Evolutionary conservation across 2,329 filamentous ascomycete genomes (phyloP).

Genomic region (Ascochyta koolunga): DNA sequence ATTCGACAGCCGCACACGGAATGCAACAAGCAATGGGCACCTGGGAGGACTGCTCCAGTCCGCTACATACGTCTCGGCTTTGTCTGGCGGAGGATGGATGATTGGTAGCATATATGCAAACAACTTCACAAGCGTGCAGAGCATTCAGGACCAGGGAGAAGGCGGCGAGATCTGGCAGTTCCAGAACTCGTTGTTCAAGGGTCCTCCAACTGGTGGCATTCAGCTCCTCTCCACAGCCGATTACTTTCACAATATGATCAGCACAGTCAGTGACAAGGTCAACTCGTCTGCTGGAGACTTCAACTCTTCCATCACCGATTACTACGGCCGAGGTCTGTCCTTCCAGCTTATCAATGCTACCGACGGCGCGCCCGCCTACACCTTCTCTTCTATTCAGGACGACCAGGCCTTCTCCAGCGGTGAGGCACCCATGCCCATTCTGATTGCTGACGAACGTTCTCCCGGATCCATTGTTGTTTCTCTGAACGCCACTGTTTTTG

Average conservation of each 20-base stretch:
- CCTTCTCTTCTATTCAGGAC: slow-evolving; percentile 78
- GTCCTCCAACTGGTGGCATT: slow-evolving; percentile 58
- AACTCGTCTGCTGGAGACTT: slow-evolving; percentile 66
- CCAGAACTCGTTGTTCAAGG: slow-evolving; percentile 65
- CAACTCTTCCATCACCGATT: slow-evolving; percentile 77
- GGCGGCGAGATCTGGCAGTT: slow-evolving; percentile 67
- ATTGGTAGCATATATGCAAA: slow-evolving; percentile 78
- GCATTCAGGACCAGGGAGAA: slow-evolving; percentile 56
- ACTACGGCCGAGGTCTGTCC: slow-evolving; percentile 83
- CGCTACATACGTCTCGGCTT: slow-evolving; percentile 77
- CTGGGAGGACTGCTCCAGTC: slow-evolving; percentile 82
- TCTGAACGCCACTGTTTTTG: slow-evolving; percentile 75
- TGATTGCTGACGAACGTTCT: slow-evolving; percentile 71
- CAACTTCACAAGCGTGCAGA: slow-evolving; percentile 75
- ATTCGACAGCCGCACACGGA: slow-evolving; percentile 74
- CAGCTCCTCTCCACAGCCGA: slow-evolving; percentile 61
- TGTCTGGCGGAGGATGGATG: slow-evolving; percentile 85
- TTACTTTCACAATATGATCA: slow-evolving; percentile 67
- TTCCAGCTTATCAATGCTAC: slow-evolving; percentile 82
- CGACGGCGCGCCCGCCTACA: slow-evolving; percentile 74
- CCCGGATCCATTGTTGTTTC: slow-evolving; percentile 67
- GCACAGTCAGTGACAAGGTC: slow-evolving; percentile 65
- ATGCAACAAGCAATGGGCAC: slow-evolving; percentile 67
- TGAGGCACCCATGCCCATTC: slow-evolving; percentile 72
- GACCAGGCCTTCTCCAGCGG: slow-evolving; percentile 67